Conservation (phyloP, 345 rosid species). For the Melaleuca alternifolia region DNA sequence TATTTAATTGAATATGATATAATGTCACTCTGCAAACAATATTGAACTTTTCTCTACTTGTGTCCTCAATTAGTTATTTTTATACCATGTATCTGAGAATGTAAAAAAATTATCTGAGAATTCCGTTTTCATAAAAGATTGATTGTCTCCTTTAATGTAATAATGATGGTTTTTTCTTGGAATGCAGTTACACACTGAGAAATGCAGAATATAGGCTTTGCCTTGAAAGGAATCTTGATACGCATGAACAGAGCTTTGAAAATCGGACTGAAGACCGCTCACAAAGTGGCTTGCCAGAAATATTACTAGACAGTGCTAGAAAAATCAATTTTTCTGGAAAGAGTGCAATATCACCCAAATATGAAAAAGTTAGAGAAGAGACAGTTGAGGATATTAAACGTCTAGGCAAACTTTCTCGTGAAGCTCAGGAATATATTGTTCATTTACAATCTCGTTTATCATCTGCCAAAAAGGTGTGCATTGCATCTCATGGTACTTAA, state of each 20-base stretch:
- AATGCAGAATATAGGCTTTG: constrained; percentile 94
- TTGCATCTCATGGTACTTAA: not conserved
- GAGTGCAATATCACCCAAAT: constrained; percentile 19
- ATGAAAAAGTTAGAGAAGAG: constrained; percentile 15
- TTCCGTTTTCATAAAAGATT: not conserved
- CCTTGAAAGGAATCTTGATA: constrained; percentile 72
- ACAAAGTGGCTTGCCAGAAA: constrained; percentile 28
- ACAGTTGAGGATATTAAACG: constrained; percentile 26
- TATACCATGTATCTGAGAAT: not conserved
- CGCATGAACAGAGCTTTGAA: constrained; percentile 30
- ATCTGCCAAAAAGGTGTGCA: constrained; percentile 58
- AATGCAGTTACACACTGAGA: constrained; percentile 66
- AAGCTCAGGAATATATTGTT: constrained; percentile 62
- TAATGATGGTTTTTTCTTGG: constrained; percentile 1
- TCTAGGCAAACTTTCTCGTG: constrained; percentile 57
- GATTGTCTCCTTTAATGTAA: not conserved
- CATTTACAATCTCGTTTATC: constrained; percentile 65
- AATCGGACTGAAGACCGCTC: constrained; percentile 23
- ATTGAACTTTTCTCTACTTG: not conserved
- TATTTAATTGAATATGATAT: not conserved
- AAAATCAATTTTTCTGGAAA: constrained; percentile 11
- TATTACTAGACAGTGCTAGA: constrained; percentile 17
- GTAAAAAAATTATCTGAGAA: not conserved
- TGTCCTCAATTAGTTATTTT: not conserved
- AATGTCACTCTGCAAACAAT: not conserved